phyloP scores from a whole-genome alignment of 2,329 filamentous ascomycete species.

The Aspergillus sp. region DNA sequence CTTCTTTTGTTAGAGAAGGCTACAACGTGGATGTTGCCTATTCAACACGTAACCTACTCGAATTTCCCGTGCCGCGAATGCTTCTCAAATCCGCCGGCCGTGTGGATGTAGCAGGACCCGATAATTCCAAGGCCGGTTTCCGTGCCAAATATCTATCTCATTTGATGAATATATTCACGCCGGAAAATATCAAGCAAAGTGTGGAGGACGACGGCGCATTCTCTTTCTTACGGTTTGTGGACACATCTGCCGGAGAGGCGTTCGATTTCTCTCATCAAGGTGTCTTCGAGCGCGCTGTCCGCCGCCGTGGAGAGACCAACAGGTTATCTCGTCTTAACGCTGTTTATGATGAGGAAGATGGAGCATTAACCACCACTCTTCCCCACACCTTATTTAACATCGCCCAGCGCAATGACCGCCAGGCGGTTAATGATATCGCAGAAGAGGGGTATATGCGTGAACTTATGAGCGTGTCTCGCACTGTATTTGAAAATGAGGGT shows the following conservation, averaged over 20 bases:
- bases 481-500: slow-evolving; percentile 67
- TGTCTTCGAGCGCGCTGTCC: slow-evolving; percentile 71
- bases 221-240: slow-evolving; percentile 86
- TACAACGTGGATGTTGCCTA: slow-evolving; percentile 77
- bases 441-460: slow-evolving; percentile 69
- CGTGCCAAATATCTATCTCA: slow-evolving; percentile 72
- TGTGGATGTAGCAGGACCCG: slow-evolving; percentile 68
- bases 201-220: slow-evolving; percentile 66
- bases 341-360: slow-evolving; percentile 65
- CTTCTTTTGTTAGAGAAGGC: slow-evolving; percentile 90
- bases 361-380: slow-evolving; percentile 64
- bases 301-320: slow-evolving; percentile 52
- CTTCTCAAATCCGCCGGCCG: slow-evolving; percentile 81
- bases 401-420: slow-evolving; percentile 65
- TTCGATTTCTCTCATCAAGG: slow-evolving; percentile 68
- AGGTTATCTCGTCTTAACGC: slow-evolving; percentile 67
- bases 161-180: slow-evolving; percentile 87
- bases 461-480: slow-evolving; percentile 75
- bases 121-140: slow-evolving; percentile 78
- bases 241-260: slow-evolving; percentile 71
- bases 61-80: slow-evolving; percentile 77
- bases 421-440: slow-evolving; percentile 68
- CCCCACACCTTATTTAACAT: slow-evolving; percentile 81
- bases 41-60: slow-evolving; percentile 81
- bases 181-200: slow-evolving; percentile 71